Conservation (phyloP, 768 basidiomycete species). For the Crepidotus variabilis region DNA sequence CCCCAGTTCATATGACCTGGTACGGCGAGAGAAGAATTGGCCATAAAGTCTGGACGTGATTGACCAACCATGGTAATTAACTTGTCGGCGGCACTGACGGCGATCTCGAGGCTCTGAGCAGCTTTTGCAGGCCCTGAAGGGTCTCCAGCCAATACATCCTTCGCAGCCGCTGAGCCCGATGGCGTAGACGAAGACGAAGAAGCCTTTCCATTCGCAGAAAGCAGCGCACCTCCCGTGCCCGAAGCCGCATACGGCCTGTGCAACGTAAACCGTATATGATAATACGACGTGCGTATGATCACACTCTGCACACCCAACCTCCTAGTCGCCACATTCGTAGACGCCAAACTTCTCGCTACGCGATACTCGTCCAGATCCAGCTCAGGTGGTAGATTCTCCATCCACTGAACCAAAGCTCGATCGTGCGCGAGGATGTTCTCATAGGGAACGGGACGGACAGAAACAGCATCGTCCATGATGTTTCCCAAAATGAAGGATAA, state of each 20-base stretch:
- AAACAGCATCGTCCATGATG: constrained; percentile 83
- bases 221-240: constrained; percentile 5
- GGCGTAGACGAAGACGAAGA: constrained; percentile 10
- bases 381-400: constrained; percentile 71
- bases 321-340: constrained; percentile 51
- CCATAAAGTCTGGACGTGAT: constrained; percentile 71
- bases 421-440: constrained; percentile 72
- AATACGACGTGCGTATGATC: constrained; percentile 71
- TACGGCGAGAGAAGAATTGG: constrained; percentile 63
- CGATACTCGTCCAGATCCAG: constrained; percentile 75
- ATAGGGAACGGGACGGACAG: constrained; percentile 75
- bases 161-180: background rate
- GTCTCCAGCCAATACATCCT: background rate
- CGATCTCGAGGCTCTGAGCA: constrained; percentile 65
- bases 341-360: constrained; percentile 69
- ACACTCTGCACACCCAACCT: constrained; percentile 79
- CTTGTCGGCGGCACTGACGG: constrained; percentile 73
- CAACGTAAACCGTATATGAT: constrained; percentile 82
- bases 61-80: constrained; percentile 76
- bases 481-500: constrained; percentile 79
- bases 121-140: constrained; percentile 37
- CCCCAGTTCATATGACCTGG: constrained; percentile 85
- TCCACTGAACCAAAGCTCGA: constrained; percentile 67
- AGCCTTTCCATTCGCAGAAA: constrained; percentile 19
- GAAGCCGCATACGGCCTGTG: constrained; percentile 72